Evolutionary conservation across 495 filamentous ascomycete species (phyloP).

Genomic region (Schizothecium vesticola): DNA sequence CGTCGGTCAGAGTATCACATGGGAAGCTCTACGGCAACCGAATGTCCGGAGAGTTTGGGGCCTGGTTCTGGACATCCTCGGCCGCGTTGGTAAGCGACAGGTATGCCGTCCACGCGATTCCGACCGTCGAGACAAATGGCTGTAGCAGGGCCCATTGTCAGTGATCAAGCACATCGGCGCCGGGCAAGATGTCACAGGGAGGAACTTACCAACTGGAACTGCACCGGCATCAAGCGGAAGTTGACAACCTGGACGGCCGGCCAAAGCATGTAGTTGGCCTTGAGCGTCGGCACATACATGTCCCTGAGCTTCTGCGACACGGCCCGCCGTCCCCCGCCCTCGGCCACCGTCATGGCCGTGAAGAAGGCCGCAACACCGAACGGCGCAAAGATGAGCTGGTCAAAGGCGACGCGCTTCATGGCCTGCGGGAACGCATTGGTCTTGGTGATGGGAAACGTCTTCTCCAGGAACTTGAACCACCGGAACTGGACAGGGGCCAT

Average conservation of each 20-base stretch:
- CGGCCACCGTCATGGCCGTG: slow-evolving; percentile 91
- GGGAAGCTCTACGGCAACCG: slow-evolving; percentile 10
- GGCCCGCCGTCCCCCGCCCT: slow-evolving; percentile 80
- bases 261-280: slow-evolving; percentile 96
- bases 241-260: slow-evolving; percentile 95
- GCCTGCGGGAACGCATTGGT: slow-evolving; percentile 65
- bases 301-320: slow-evolving; percentile 82
- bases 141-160: slow-evolving; percentile 27
- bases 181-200: neutral
- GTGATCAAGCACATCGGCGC: neutral
- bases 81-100: slow-evolving; percentile 89
- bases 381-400: slow-evolving; percentile 95
- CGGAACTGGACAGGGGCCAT: slow-evolving; percentile 96
- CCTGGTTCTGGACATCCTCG: slow-evolving; percentile 48
- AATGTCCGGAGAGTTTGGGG: slow-evolving; percentile 30
- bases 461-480: slow-evolving; percentile 89
- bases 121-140: slow-evolving; percentile 95
- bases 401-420: slow-evolving; percentile 82
- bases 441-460: slow-evolving; percentile 79
- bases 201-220: slow-evolving; percentile 87
- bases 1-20: neutral
- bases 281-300: slow-evolving; percentile 87
- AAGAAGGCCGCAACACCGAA: slow-evolving; percentile 89
- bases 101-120: slow-evolving; percentile 99
- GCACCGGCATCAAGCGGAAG: slow-evolving; percentile 89